Evolutionary conservation across 208 protist species (phyloP).

Genomic region (Trypanosoma congolense): DNA sequence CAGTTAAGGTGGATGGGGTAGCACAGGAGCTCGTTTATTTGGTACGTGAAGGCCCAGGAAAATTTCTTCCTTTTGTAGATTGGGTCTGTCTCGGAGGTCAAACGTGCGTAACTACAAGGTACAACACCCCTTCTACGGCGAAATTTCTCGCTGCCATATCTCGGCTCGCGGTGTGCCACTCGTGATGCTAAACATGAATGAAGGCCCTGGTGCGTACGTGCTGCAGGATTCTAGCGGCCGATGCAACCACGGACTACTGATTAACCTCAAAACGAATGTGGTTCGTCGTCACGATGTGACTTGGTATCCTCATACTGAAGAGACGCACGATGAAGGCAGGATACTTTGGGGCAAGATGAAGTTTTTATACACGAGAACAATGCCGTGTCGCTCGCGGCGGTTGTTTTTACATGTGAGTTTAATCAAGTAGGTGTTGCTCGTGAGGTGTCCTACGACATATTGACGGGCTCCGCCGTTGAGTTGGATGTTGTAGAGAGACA

Average conservation of each 20-base stretch:
- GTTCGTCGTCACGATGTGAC: constrained; percentile 71
- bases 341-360: constrained; percentile 25
- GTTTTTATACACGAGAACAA: constrained; percentile 79
- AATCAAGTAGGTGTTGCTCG: constrained; percentile 38
- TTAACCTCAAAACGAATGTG: constrained; percentile 46
- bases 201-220: constrained; percentile 77
- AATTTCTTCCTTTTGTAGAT: constrained; percentile 68
- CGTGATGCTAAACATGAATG: constrained; percentile 73
- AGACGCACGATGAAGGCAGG: constrained; percentile 24
- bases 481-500: constrained; percentile 41
- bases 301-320: constrained; percentile 57
- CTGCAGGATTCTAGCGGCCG: constrained; percentile 65
- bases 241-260: constrained; percentile 74
- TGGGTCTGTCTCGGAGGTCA: constrained; percentile 84
- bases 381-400: constrained; percentile 65
- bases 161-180: constrained; percentile 61
- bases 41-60: constrained; percentile 65
- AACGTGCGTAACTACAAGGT: constrained; percentile 84
- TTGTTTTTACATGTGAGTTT: constrained; percentile 80
- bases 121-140: constrained; percentile 51
- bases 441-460: constrained; percentile 71
- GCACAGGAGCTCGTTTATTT: constrained; percentile 74
- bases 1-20: constrained; percentile 84
- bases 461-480: constrained; percentile 23
- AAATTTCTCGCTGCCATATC: constrained; percentile 72